phyloP scores from a whole-genome alignment of 768 basidiomycete species.

The Phylloporus arenicola region DNA sequence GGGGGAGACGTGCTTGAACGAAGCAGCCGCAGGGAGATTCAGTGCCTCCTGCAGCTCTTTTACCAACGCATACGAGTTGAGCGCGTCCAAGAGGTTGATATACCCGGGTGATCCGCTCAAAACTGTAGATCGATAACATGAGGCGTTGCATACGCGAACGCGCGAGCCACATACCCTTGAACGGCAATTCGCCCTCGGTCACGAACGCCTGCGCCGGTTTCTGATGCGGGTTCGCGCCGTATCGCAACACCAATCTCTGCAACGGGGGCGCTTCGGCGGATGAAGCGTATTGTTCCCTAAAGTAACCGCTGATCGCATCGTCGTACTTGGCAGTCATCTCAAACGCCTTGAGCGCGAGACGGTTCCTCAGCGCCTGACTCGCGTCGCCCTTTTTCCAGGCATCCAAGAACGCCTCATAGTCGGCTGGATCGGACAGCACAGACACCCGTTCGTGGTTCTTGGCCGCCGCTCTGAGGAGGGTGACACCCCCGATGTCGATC shows the following conservation, averaged over 20 bases:
- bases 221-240: conserved; percentile 98
- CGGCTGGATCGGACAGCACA: conserved; percentile 81
- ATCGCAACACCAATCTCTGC: conserved; percentile 82
- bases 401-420: conserved; percentile 78
- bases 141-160: neutral
- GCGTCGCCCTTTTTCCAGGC: conserved; percentile 77
- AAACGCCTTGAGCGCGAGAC: conserved; percentile 92
- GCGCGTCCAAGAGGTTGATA: conserved; percentile 95
- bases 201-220: conserved; percentile 98
- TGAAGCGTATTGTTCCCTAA: conserved; percentile 91
- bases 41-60: conserved; percentile 88
- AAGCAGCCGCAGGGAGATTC: conserved; percentile 88
- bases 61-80: conserved; percentile 95
- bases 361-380: conserved; percentile 62
- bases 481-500: conserved; percentile 98
- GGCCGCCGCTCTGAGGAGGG: conserved; percentile 93
- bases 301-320: conserved; percentile 92
- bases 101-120: conserved; percentile 94
- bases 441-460: conserved; percentile 96
- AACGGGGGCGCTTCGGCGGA: conserved; percentile 72
- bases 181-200: conserved; percentile 80
- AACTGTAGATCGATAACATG: conserved; percentile 40
- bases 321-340: conserved; percentile 96
- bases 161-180: conserved; percentile 60
- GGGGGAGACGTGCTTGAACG: conserved; percentile 99